Base-by-base conservation (phyloP, 179 eudicot genomes). In the Spinacia oleracea region DNA sequence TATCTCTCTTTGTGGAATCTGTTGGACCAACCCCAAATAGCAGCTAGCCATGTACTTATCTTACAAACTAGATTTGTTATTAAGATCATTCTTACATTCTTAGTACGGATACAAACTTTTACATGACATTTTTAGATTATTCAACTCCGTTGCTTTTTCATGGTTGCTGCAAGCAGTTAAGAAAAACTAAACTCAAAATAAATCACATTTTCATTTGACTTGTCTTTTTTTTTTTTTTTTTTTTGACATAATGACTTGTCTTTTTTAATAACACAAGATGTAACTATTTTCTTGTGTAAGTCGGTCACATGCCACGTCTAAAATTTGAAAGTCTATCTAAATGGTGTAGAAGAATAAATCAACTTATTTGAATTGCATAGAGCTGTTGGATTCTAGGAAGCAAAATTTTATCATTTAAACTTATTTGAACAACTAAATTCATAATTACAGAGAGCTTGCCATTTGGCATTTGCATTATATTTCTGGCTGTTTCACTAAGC, bases 21-120 rank as follows among this genome's bases (percentile, higher is more conserved):
- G 67, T 84, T 1, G 45, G 72, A 81, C 85, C 78, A 73, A 87
- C 78, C 10, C 89, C 94, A 12, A 97, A 91, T 85, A 95, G 91
- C 83, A 55, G 97, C 97, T n/a, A 20, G 89, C 98, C 77, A 88
- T 91, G 70, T 95, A 91, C 88, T 93, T 95, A 43, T 86, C 97
- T 9, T 90, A 90, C 84, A 83, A 95, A n/a, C n/a, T n/a, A n/a
- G 97, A 97, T 93, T 75, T 74, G 73, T 80, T 45, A 46, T 11
- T 71, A 40, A 53, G 60, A n/a, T 63, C 60, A 9, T 40, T 48
- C 25, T n/a, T 70, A 55, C n/a, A n/a, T n/a, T n/a, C n/a, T n/a
- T n/a, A n/a, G 9, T 63, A 18, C n/a, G 53, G 50, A 34, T 34
- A 48, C 53, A 65, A 15, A 59, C 12, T 64, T 38, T 42, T 21